phyloP scores from a whole-genome alignment of 164 flowering plant species.

The Berberis vulgaris region DNA sequence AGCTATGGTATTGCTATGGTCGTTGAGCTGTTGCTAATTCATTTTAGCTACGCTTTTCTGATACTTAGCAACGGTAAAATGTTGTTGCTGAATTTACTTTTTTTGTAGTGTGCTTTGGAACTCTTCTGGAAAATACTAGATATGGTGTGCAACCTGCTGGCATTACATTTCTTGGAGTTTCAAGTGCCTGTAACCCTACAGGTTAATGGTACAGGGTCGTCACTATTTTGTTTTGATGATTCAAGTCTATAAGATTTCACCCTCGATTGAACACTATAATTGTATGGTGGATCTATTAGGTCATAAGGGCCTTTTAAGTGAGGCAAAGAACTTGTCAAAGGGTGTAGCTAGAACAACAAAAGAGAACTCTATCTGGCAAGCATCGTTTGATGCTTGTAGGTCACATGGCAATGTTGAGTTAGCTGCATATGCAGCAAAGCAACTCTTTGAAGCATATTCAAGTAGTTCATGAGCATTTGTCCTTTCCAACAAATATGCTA shows the following conservation, averaged over 20 bases:
- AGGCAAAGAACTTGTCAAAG: conserved; percentile 17
- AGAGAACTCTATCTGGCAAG: conserved; percentile 20
- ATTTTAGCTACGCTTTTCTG: too few relatives aligned
- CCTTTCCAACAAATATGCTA: conserved; percentile 24
- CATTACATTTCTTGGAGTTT: conserved; percentile 27
- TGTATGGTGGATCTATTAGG: conserved; percentile 31
- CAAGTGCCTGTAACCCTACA: conserved; percentile 24
- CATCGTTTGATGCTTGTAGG: conserved; percentile 23
- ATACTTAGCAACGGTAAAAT: too few relatives aligned
- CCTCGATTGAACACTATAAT: conserved; percentile 22
- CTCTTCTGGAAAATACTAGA: too few relatives aligned
- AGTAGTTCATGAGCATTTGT: conserved; percentile 14
- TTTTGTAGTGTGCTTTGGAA: too few relatives aligned
- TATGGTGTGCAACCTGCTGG: conserved; percentile 10
- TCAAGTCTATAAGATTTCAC: conserved; percentile 17
- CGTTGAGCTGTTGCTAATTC: too few relatives aligned
- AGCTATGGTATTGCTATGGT: too few relatives aligned
- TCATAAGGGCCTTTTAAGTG: conserved; percentile 16
- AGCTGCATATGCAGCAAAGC: conserved; percentile 18
- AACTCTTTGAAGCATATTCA: conserved; percentile 22
- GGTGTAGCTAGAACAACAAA: conserved; percentile 17
- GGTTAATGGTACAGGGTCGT: conserved; percentile 18
- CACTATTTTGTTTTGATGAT: conserved; percentile 17
- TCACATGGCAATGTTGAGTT: conserved; percentile 18
- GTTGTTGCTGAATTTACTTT: too few relatives aligned